Evolutionary conservation across 1,284 basidiomycete species (phyloP).

Genomic region (Sporisorium sorghi): DNA sequence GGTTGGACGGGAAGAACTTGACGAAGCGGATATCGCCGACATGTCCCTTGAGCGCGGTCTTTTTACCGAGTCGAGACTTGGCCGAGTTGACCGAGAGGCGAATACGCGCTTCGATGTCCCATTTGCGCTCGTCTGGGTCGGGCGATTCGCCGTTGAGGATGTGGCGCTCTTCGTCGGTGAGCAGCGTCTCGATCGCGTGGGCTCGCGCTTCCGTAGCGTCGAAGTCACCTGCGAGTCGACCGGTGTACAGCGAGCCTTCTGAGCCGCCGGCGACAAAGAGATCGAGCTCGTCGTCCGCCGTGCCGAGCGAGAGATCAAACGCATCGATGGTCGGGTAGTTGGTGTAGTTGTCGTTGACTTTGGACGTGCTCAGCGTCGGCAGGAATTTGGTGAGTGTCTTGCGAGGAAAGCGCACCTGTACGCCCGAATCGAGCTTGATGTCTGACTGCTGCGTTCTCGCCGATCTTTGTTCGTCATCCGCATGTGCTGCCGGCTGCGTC

Average conservation of each 20-base stretch:
- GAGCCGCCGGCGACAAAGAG: constrained; percentile 51
- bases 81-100: constrained; percentile 27
- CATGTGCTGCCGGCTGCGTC: not conserved
- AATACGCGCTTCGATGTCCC: constrained; percentile 42
- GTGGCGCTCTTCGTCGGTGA: constrained; percentile 24
- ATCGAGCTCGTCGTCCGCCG: constrained; percentile 28
- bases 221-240: constrained; percentile 9
- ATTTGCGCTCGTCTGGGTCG: constrained; percentile 29
- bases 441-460: constrained; percentile 31
- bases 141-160: constrained; percentile 19
- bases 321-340: constrained; percentile 51
- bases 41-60: constrained; percentile 53
- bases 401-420: constrained; percentile 25
- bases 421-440: constrained; percentile 29
- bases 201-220: constrained; percentile 15
- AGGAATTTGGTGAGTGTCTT: constrained; percentile 22
- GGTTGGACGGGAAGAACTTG: constrained; percentile 62
- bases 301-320: constrained; percentile 41
- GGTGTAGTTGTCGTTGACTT: constrained; percentile 52
- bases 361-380: constrained; percentile 27
- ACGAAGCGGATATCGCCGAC: constrained; percentile 58
- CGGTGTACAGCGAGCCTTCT: constrained; percentile 48
- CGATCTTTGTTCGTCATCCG: constrained; percentile 9
- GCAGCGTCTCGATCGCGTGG: constrained; percentile 8
- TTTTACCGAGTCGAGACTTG: constrained; percentile 21